Evolutionary conservation across 2,329 filamentous ascomycete genomes (phyloP).

Genomic region (Endocalyx cinctus): DNA sequence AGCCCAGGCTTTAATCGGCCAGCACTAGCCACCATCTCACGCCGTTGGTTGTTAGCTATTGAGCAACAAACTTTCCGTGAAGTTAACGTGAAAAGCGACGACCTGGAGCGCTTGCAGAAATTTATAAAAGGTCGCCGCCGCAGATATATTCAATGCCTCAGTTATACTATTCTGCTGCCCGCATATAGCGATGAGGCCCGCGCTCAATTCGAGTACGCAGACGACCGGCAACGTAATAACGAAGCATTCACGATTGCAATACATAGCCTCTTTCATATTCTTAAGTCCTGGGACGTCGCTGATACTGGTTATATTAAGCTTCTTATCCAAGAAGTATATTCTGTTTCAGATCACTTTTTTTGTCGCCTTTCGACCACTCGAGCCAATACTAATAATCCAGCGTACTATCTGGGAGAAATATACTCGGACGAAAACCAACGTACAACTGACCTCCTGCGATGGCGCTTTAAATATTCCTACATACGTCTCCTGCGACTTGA

Average conservation of each 20-base stretch:
- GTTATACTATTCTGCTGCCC: conserved; percentile 15
- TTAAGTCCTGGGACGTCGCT: conserved; percentile 12
- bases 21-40: conserved; percentile 16
- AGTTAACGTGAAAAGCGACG: conserved; percentile 14
- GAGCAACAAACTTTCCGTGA: conserved; percentile 15
- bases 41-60: conserved; percentile 15
- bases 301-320: conserved; percentile 1
- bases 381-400: too few species aligned
- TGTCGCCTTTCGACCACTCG: too few species aligned
- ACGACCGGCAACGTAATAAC: conserved; percentile 15
- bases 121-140: conserved; percentile 10
- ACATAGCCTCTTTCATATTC: conserved; percentile 12
- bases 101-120: conserved; percentile 12
- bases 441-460: neutral
- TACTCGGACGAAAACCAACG: neutral
- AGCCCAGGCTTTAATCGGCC: conserved; percentile 1
- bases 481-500: neutral
- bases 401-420: too few species aligned
- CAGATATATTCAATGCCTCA: conserved; percentile 11
- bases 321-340: conserved; percentile 2
- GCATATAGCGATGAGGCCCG: conserved; percentile 10
- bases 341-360: too few species aligned
- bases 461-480: neutral
- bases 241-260: conserved; percentile 16
- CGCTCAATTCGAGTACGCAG: conserved; percentile 14